Evolutionary conservation across 148 eudicot species (phyloP).

Genomic region (Chenopodium berlandieri): DNA sequence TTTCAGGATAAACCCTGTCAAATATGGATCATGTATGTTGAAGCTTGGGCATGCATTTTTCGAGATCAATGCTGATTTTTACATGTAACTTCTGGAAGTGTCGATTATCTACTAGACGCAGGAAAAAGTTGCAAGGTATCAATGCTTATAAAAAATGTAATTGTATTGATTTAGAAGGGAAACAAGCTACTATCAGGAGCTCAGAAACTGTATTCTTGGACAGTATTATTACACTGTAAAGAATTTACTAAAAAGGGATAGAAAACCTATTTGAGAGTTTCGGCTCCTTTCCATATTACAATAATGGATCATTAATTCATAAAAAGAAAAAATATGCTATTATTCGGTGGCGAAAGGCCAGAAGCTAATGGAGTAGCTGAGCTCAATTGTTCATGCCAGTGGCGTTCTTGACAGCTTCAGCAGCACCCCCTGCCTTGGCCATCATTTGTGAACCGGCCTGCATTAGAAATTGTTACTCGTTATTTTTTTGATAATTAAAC

Average conservation of each 20-base stretch:
- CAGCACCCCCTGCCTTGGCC: conserved; percentile 43
- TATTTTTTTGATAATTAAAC: neutral
- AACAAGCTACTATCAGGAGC: conserved; percentile 27
- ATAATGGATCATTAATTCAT: neutral
- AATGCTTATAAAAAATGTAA: neutral
- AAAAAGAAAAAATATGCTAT: neutral
- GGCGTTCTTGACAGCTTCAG: conserved; percentile 50
- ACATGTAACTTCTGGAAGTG: neutral
- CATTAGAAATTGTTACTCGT: conserved; percentile 4
- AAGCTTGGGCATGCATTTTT: neutral
- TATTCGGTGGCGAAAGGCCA: neutral
- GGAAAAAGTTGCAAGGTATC: neutral
- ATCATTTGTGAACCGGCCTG: conserved; percentile 47
- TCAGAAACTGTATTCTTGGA: conserved; percentile 17
- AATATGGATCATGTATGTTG: neutral
- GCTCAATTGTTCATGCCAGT: conserved; percentile 54
- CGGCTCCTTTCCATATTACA: neutral
- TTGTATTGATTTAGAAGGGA: neutral
- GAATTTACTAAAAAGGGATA: neutral
- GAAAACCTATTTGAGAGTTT: neutral
- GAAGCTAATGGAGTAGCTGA: neutral
- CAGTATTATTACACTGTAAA: conserved; percentile 12
- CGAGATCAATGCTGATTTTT: too few relatives aligned
- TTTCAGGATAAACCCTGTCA: neutral
- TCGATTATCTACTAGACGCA: neutral